Base-by-base conservation (phyloP, 257 asterid genomes). In the Nyctanthes arbortristis region DNA sequence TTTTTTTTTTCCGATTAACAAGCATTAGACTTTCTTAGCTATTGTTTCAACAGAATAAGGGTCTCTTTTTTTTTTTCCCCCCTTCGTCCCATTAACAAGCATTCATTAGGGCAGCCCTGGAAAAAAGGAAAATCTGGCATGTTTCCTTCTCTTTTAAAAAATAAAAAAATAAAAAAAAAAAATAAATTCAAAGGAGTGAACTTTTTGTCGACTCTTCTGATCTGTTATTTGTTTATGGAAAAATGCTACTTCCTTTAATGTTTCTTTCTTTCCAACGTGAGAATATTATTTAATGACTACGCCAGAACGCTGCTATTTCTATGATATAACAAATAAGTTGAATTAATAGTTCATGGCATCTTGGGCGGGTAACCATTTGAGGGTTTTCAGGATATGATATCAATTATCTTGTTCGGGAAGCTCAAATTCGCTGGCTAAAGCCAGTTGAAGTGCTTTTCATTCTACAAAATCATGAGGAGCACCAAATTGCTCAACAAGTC, bases 391-490 rank as follows among this genome's bases (percentile, higher is more conserved):
- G 82, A 30, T 83, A 80, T 73, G 84, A 83, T 69, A 78, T 89
- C 66, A 71, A 71, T 65, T 78, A 84, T 69, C 84, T 93, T 76
- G 84, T 78, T 66, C 80, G 78, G 47, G 99, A 93, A 78, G 97
- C 99, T 79, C 91, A 82, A 75, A 66, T 40, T 74, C 89, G 99
- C 70, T 93, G 99, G 99, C 84, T 93, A 57, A 93, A 89, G 85
- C 96, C 99, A 1, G 85, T 84, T 32, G 99, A 93, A 87, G 92
- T 93, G 60, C 80, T 66, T 72, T 89, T 69, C 75, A 91, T 93
- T 70, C 79, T 93, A 43, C 80, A 76, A 74, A 88, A 81, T 85
- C 83, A 80, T 78, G 91, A 89, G 75, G 77, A 84, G 76, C 84
- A 77, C 76, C 89, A 89, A 87, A 84, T 94, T 71, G 73, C 89